These are phyloP conservation scores for Candida sp. DNA, from an alignment of 1,139 yeast genomes.

Conservation along the genomic window DNA sequence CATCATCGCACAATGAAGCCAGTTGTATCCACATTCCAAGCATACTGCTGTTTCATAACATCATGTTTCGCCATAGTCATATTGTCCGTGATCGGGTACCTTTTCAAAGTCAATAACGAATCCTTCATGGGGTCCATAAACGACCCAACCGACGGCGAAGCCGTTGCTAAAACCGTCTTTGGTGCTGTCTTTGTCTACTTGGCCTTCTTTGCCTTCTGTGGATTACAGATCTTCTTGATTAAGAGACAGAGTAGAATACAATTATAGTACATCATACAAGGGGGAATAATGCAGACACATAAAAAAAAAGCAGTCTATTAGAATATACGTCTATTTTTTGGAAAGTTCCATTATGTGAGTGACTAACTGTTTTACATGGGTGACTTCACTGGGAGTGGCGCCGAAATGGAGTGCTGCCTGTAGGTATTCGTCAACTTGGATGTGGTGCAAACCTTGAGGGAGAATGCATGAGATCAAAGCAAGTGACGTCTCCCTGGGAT, in stretches of 20 bases:
- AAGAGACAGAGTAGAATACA: constrained; percentile 64
- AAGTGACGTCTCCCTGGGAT: constrained; percentile 74
- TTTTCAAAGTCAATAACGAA: constrained; percentile 84
- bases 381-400: constrained; percentile 64
- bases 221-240: constrained; percentile 74
- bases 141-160: constrained; percentile 93
- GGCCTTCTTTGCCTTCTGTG: constrained; percentile 85
- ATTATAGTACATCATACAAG: constrained; percentile 22
- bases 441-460: constrained; percentile 90
- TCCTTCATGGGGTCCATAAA: constrained; percentile 90
- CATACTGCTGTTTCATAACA: constrained; percentile 94
- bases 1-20: constrained; percentile 28
- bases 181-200: constrained; percentile 89
- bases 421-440: constrained; percentile 84
- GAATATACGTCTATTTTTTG: constrained; percentile 41
- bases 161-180: constrained; percentile 90
- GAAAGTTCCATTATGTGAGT: constrained; percentile 75
- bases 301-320: neutral
- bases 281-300: too few relatives aligned
- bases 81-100: constrained; percentile 79
- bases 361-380: constrained; percentile 62
- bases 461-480: constrained; percentile 80
- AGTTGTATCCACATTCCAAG: constrained; percentile 64
- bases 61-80: constrained; percentile 93
- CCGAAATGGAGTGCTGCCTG: constrained; percentile 86